Evolutionary conservation across 2,329 filamentous ascomycete genomes (phyloP).

Genomic region (Ambrosiella xylebori): DNA sequence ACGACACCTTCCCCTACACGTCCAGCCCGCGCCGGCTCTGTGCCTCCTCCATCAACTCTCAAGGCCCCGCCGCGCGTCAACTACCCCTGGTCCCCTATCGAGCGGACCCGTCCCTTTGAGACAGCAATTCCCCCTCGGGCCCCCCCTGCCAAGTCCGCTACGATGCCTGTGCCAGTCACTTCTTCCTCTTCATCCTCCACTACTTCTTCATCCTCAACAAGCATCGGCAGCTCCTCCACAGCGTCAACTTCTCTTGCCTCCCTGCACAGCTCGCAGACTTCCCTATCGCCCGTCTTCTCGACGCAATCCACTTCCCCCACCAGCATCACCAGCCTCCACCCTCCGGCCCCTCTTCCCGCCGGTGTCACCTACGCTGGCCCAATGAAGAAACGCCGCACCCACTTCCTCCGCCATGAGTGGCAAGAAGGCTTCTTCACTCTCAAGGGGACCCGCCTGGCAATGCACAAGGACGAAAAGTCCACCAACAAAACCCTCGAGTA

Average conservation of each 20-base stretch:
- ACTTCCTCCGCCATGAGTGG: conserved; percentile 84
- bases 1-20: conserved; percentile 20
- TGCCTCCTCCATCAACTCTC: conserved; percentile 19
- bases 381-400: conserved; percentile 88
- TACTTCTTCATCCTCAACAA: neutral
- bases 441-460: conserved; percentile 53
- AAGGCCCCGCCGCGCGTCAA: conserved; percentile 34
- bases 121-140: conserved; percentile 25
- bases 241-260: neutral
- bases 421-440: conserved; percentile 82
- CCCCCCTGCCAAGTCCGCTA: conserved; percentile 14
- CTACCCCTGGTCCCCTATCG: conserved; percentile 38
- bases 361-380: conserved; percentile 60
- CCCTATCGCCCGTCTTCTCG: conserved; percentile 20
- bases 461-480: conserved; percentile 48
- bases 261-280: conserved; percentile 10
- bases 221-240: neutral
- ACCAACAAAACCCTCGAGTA: conserved; percentile 50
- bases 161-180: neutral
- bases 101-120: conserved; percentile 28
- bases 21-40: conserved; percentile 15
- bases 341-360: conserved; percentile 22
- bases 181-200: neutral
- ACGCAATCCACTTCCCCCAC: conserved; percentile 34
- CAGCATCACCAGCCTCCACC: conserved; percentile 36